phyloP scores from a whole-genome alignment of 495 filamentous ascomycete species.

The Chaetomium cochliodes region DNA sequence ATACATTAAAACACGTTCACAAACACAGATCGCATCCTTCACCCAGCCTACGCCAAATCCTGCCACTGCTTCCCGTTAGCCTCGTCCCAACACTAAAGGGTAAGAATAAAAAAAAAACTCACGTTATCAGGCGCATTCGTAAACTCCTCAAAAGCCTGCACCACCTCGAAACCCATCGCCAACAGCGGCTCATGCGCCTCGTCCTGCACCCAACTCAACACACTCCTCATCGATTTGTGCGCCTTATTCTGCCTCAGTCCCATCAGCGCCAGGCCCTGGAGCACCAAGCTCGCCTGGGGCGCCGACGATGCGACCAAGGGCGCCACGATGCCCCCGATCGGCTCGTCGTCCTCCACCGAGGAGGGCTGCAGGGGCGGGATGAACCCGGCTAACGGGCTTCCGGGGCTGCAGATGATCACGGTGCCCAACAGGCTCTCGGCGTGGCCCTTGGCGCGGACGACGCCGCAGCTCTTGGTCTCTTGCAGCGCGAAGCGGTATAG shows the following conservation, averaged over 20 bases:
- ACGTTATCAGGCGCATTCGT: slow-evolving; percentile 68
- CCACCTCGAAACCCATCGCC: slow-evolving; percentile 72
- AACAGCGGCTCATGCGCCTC: slow-evolving; percentile 67
- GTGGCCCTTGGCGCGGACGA: slow-evolving; percentile 75
- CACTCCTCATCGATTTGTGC: slow-evolving; percentile 64
- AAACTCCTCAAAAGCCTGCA: slow-evolving; percentile 78
- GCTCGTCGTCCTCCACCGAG: slow-evolving; percentile 37
- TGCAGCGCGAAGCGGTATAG: slow-evolving; percentile 76
- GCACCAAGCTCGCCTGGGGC: slow-evolving; percentile 61
- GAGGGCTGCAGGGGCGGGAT: slow-evolving; percentile 62
- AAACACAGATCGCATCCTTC: background rate
- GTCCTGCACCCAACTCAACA: slow-evolving; percentile 76
- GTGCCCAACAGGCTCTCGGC: slow-evolving; percentile 71
- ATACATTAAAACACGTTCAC: background rate
- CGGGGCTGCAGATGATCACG: slow-evolving; percentile 75
- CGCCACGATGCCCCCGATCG: slow-evolving; percentile 74
- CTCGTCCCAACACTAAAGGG: background rate
- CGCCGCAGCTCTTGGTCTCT: slow-evolving; percentile 69
- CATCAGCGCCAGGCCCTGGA: slow-evolving; percentile 79
- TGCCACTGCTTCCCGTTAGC: slow-evolving; percentile 34
- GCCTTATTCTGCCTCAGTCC: slow-evolving; percentile 80
- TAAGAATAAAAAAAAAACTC: slow-evolving; percentile 29
- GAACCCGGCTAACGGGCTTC: slow-evolving; percentile 63
- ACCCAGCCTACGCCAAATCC: slow-evolving; percentile 34
- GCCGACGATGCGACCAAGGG: slow-evolving; percentile 67